A percentile compares a stretch with the other conserved stretches of the same genome.
These are phyloP conservation scores for Chlorella vulgaris DNA, from an alignment of 139 green algal species.

Conservation along the genomic window DNA sequence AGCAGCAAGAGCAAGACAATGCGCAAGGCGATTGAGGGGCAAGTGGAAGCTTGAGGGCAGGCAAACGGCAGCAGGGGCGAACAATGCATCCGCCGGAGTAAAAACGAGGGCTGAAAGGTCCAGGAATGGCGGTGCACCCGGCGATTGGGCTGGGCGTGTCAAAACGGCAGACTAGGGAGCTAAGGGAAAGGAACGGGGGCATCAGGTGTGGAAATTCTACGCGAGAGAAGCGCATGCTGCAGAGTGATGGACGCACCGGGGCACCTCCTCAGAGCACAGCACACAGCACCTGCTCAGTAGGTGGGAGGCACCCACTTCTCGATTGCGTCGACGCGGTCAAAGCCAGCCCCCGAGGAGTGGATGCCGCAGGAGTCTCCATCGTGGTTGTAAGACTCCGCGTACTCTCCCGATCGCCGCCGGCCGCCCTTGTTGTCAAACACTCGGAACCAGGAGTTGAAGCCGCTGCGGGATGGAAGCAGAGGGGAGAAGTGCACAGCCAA, in stretches of 20 bases:
- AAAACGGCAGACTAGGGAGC: background rate
- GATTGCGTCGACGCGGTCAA: slow-evolving; percentile 56
- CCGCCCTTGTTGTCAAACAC: slow-evolving; percentile 56
- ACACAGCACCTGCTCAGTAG: slow-evolving; percentile 36
- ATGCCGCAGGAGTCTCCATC: slow-evolving; percentile 71
- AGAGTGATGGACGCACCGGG: background rate
- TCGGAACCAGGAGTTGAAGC: slow-evolving; percentile 81
- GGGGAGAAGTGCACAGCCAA: background rate
- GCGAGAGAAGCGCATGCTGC: background rate
- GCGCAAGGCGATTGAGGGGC: too few species aligned
- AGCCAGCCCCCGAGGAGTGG: slow-evolving; percentile 68
- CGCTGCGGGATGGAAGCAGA: slow-evolving; percentile 50
- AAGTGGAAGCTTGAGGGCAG: too few species aligned
- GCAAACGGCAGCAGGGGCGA: background rate
- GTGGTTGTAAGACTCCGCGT: slow-evolving; percentile 55
- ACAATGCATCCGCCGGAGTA: background rate
- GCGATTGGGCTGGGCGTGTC: background rate
- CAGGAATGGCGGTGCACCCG: background rate
- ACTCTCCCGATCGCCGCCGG: slow-evolving; percentile 46
- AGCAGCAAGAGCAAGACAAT: too few species aligned
- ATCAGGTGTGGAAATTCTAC: background rate
- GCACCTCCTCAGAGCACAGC: background rate
- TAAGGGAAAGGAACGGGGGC: background rate
- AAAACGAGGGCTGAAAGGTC: background rate
- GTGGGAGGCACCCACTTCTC: slow-evolving; percentile 56